Base-by-base conservation (phyloP, 192 early-diverging fungal genomes). In the Coemansia aciculifera region DNA sequence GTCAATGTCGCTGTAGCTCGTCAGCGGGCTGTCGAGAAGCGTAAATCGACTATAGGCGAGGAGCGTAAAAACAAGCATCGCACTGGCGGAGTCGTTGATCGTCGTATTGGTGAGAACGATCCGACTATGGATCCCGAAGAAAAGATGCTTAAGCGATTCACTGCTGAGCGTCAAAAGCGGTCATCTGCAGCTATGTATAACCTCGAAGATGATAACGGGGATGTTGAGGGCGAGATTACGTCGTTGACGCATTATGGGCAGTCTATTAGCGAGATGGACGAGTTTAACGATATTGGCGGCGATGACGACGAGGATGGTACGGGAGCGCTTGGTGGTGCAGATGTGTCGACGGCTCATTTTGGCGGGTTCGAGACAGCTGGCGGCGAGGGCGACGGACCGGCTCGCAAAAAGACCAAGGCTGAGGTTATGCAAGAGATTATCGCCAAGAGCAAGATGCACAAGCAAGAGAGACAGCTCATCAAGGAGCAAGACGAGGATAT, bases 381-480 rank as follows among this genome's bases (percentile, higher is more conserved):
- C 90, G 36, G 23, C 39, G 73, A 75, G 49, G 83, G 85, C 31
- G 75, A 39, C 3, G 75, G 44, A 0, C 68, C 68, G 17, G 70
- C 60, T 17, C 85, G 83, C 40, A 86, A 85, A 43, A 98, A 97
- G 82, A 88, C 92, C 34, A 96, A 95, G 79, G 88, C 87, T 32
- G 98, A 99, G 81, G 79, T 99, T 43, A 98, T 98, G 98, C 91
- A 92, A 74, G 96, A 99, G 76, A 74, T 99, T 31, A 98, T 99
- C 71, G 92, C 92, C 43, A 99, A 99, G 84, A 94, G 92, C 83
- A 99, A 99, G 79, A 70, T 88, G 68, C 89, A 98, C 86, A 98
- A 98, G 86, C 79, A 88, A 51, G 96, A 99, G 71, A 90, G 96
- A 10, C 96, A 97, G 84, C 80, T 87, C 67, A 86, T 87, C 36